Conservation (phyloP, 352 stramenopile genomes). For the Plasmopara halstedii region DNA sequence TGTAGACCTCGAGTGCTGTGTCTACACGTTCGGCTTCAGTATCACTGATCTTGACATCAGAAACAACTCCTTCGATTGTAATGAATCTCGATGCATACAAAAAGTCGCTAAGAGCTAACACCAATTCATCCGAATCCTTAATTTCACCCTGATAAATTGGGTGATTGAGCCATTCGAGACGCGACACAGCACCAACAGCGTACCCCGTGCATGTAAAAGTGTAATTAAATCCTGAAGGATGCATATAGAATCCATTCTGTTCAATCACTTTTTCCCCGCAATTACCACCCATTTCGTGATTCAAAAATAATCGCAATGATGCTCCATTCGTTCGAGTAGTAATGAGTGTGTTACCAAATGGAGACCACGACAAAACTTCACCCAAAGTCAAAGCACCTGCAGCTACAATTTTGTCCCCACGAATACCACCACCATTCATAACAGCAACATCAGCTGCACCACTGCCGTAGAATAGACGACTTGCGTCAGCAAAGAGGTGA, state of each 20-base stretch:
- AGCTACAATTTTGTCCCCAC: constrained; percentile 48
- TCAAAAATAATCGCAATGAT: constrained; percentile 56
- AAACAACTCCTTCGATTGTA: constrained; percentile 23
- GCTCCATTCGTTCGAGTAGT: constrained; percentile 46
- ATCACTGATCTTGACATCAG: constrained; percentile 34
- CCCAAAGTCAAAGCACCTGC: constrained; percentile 44
- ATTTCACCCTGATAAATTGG: constrained; percentile 38
- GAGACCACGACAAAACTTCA: constrained; percentile 52
- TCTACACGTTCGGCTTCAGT: constrained; percentile 46
- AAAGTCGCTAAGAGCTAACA: constrained; percentile 49
- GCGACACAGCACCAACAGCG: constrained; percentile 29
- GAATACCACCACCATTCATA: constrained; percentile 64
- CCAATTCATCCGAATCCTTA: constrained; percentile 47
- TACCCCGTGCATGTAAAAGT: constrained; percentile 47
- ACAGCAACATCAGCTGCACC: constrained; percentile 40
- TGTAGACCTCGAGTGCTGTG: constrained; percentile 34
- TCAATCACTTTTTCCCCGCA: constrained; percentile 39
- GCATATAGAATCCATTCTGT: constrained; percentile 59
- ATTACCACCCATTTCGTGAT: constrained; percentile 34
- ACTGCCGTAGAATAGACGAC: constrained; percentile 42
- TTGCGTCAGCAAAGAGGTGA: constrained; percentile 44
- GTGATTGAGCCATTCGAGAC: constrained; percentile 51
- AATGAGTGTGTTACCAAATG: constrained; percentile 62
- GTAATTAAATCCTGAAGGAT: constrained; percentile 62
- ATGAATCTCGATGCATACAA: constrained; percentile 49